Base-by-base conservation (phyloP, 805 yeast species). In the Saturnispora saitoi region DNA sequence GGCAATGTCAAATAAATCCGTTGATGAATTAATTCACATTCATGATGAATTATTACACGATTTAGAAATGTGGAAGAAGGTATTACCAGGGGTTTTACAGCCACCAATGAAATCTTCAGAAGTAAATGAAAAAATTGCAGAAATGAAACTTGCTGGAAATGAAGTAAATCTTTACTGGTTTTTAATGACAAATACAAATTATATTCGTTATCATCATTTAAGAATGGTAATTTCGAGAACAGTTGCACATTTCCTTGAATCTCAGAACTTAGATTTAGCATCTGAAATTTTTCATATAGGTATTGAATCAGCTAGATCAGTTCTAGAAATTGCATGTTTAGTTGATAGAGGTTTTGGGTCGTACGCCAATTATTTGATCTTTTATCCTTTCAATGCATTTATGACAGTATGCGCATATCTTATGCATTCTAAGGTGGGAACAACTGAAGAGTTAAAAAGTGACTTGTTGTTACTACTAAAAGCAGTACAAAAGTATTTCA, bases 341-440 rank as follows among this genome's bases (percentile, higher is more conserved):
- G 48, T 57, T 17, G 57, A 58, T 45, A 14, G 17, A 4, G 43
- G 44, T 7, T 48, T 54, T 15, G 26, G 49, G 0, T 49, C 52
- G 29, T 59, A 52, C 45, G 51, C 57, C 4, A 53, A 54, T 29
- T 59, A 58, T 42, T 53, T 56, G 30, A 39, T 57, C 3, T 64
- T 58, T 49, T 65, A 58, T 46, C 64, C 68, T 15, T 60, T 67
- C 41, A 52, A 62, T 52, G 65, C 69, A 3, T 63, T 56, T 44
- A 48, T 67, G 32, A 52, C 65, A 1, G 44, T 67, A 14, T 54
- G 61, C 48, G 60, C 63, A 11, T 58, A 55, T 15, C 54, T 58
- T 38, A 34, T 67, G 10, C 58, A 60, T 31, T 50, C 48, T 17
- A 58, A 61, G 10, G 45, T 42, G 0, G 29, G 39, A 24, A 10